These are phyloP conservation scores for Wilcoxina mikolae DNA, from an alignment of 495 filamentous ascomycete species.

Conservation along the genomic window DNA sequence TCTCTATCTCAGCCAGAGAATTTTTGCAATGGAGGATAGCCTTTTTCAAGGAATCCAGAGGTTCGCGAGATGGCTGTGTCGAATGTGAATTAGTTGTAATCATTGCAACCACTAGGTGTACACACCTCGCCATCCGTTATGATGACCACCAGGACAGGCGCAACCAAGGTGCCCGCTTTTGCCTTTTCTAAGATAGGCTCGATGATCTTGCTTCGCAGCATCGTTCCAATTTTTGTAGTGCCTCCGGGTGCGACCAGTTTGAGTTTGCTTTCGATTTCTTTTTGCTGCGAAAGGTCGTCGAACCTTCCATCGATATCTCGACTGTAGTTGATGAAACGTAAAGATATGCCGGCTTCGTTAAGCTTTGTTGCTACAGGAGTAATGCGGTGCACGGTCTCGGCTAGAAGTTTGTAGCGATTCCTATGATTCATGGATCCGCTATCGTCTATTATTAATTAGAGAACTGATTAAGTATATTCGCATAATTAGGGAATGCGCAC, in stretches of 20 bases:
- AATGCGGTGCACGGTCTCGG: conserved; percentile 1
- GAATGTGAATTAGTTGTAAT: neutral
- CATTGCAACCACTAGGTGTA: neutral
- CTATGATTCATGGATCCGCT: conserved; percentile 11
- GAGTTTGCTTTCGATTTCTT: neutral
- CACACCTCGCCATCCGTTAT: conserved; percentile 45
- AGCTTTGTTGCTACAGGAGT: conserved; percentile 8
- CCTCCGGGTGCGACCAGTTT: conserved; percentile 38
- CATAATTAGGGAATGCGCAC: conserved; percentile 1
- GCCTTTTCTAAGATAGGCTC: conserved; percentile 42
- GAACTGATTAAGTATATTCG: neutral
- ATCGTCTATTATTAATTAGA: conserved; percentile 13
- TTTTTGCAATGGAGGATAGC: conserved; percentile 9
- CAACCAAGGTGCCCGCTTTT: conserved; percentile 36
- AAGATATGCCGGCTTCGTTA: conserved; percentile 11
- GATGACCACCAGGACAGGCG: conserved; percentile 51
- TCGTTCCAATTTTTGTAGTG: conserved; percentile 49
- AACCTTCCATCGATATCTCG: conserved; percentile 8
- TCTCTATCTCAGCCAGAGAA: neutral
- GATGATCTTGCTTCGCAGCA: conserved; percentile 43
- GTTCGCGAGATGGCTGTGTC: conserved; percentile 11
- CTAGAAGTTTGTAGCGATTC: neutral
- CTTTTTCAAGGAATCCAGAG: neutral
- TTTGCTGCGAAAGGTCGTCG: conserved; percentile 5
- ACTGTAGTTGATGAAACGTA: conserved; percentile 14